Conservation (phyloP, 2,329 filamentous ascomycete genomes). For the Pseudocercospora fuligena region DNA sequence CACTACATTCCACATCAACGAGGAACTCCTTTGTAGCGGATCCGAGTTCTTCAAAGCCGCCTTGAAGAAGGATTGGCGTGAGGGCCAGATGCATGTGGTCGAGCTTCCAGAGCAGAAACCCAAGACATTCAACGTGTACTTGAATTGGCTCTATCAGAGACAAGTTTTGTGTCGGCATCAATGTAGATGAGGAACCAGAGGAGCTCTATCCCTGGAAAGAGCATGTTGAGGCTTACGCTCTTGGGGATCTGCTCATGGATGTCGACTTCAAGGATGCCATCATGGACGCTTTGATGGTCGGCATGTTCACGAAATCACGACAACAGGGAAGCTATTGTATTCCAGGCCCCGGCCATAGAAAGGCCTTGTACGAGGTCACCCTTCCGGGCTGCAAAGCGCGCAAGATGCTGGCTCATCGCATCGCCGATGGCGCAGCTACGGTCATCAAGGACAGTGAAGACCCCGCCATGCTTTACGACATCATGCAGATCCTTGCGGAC, state of each 20-base stretch:
- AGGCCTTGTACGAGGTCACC: conserved; percentile 5
- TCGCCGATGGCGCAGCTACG: neutral
- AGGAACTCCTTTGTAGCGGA: neutral
- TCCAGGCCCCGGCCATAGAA: neutral
- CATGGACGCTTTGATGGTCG: conserved; percentile 7
- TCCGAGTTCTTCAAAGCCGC: conserved; percentile 14
- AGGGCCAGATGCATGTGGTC: neutral
- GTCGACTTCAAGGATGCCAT: conserved; percentile 23
- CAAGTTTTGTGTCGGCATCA: neutral
- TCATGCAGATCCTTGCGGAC: neutral
- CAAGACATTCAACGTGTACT: conserved; percentile 3
- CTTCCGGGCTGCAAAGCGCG: conserved; percentile 1
- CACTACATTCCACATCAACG: conserved; percentile 9
- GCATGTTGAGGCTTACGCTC: conserved; percentile 6
- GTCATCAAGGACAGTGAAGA: neutral
- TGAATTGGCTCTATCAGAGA: conserved; percentile 7
- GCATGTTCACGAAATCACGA: too few relatives aligned
- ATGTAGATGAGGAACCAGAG: neutral
- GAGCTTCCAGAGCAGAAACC: neutral
- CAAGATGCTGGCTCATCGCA: neutral
- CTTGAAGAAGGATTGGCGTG: conserved; percentile 5
- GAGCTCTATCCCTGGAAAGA: neutral
- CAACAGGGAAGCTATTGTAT: too few relatives aligned
- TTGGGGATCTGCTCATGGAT: conserved; percentile 20
- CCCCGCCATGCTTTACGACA: neutral